These are phyloP conservation scores for Ogataea polymorpha DNA, from an alignment of 805 yeast species.

Conservation along the genomic window DNA sequence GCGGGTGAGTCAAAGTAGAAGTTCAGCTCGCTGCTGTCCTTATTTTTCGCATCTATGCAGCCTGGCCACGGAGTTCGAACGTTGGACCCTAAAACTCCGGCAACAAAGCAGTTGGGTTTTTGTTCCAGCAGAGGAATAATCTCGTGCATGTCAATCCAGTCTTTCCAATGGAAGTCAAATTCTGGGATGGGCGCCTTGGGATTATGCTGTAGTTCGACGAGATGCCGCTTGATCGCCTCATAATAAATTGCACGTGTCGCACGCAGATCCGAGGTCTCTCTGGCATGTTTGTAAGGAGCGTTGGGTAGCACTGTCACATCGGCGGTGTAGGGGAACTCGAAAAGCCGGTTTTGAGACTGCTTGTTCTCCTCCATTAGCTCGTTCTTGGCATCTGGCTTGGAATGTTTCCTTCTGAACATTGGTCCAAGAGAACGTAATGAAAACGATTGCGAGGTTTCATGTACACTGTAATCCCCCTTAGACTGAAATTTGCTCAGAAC, in stretches of 20 bases:
- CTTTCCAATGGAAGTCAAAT: constrained; percentile 51
- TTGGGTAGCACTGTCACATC: constrained; percentile 35
- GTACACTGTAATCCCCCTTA: not conserved
- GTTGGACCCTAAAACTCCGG: constrained; percentile 42
- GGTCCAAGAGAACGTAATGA: constrained; percentile 4
- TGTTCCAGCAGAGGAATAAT: constrained; percentile 37
- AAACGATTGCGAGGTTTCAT: not conserved
- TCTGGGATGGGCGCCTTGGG: constrained; percentile 34
- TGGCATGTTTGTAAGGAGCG: constrained; percentile 37
- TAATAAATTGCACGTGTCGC: constrained; percentile 34
- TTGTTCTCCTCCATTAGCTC: constrained; percentile 18
- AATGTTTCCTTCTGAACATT: constrained; percentile 2
- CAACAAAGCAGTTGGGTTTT: constrained; percentile 42
- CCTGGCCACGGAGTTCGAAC: constrained; percentile 41
- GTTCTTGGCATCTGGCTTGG: constrained; percentile 19
- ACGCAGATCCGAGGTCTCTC: constrained; percentile 35
- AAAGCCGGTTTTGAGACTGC: constrained; percentile 11
- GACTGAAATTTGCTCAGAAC: constrained; percentile 9
- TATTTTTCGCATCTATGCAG: constrained; percentile 31
- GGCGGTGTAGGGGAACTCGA: constrained; percentile 31
- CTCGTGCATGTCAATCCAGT: constrained; percentile 48
- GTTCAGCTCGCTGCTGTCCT: constrained; percentile 20
- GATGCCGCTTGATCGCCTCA: constrained; percentile 33
- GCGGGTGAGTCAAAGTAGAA: constrained; percentile 29
- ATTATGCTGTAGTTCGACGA: constrained; percentile 21